Percentiles rank a stretch among this genome's conserved stretches.
Conservation (phyloP, 2,329 filamentous ascomycete species). For the Neopestalotiopsis clavispora region DNA sequence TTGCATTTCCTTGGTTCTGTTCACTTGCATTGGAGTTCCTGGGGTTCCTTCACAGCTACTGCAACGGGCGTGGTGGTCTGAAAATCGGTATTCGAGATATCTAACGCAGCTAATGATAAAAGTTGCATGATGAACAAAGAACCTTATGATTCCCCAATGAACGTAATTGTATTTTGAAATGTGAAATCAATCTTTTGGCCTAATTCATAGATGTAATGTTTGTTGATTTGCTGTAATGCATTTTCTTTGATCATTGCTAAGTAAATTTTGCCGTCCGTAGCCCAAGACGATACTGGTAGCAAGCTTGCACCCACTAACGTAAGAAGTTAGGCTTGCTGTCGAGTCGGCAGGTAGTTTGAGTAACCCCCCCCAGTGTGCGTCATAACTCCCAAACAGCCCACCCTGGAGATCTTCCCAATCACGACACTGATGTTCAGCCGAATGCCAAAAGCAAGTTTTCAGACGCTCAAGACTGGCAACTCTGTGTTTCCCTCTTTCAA, state of each 20-base stretch:
- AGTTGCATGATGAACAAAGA: conserved; percentile 36
- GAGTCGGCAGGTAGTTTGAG: too few relatives aligned
- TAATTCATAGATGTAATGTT: too few relatives aligned
- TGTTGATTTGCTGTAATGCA: neutral
- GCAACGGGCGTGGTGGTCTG: conserved; percentile 37
- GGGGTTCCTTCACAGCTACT: conserved; percentile 43
- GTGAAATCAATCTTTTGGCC: neutral
- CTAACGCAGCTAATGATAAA: conserved; percentile 38
- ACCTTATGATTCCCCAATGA: conserved; percentile 26
- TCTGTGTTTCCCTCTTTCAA: neutral
- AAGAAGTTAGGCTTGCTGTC: neutral
- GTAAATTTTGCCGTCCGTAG: neutral
- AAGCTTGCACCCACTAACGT: neutral
- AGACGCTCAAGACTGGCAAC: neutral
- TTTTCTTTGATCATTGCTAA: neutral
- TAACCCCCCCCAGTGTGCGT: neutral
- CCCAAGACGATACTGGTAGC: neutral
- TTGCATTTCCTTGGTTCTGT: conserved; percentile 52
- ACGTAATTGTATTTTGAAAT: neutral
- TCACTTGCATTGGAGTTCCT: conserved; percentile 61
- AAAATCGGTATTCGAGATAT: conserved; percentile 36
- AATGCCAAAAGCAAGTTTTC: conserved; percentile 4
- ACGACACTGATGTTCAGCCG: too few relatives aligned
- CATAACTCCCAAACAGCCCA: conserved; percentile 2
- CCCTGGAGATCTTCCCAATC: neutral